phyloP scores from a whole-genome alignment of 2,329 filamentous ascomycete genomes.

The Calycina herbarum region DNA sequence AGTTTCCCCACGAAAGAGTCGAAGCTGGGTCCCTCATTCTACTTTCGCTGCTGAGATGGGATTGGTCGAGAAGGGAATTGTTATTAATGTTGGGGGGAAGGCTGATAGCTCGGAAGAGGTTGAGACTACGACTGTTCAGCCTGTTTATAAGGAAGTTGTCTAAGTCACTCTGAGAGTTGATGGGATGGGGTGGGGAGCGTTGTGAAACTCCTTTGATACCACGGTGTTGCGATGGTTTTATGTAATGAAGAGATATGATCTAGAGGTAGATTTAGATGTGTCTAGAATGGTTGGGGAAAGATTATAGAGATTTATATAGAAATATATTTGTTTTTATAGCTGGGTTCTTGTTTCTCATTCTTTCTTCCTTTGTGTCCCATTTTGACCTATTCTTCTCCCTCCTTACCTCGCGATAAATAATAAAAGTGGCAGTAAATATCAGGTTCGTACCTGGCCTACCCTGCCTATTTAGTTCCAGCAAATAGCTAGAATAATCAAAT shows the following conservation, averaged over 20 bases:
- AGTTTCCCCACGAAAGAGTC: constrained; percentile 42
- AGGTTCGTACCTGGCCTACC: no score
- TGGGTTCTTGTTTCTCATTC: no score
- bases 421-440: no score
- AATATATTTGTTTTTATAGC: no score
- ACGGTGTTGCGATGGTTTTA: background rate
- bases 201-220: background rate
- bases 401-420: no score
- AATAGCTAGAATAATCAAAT: no score
- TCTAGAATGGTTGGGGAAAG: no score
- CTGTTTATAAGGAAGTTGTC: constrained; percentile 16
- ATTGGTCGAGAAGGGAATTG: constrained; percentile 18
- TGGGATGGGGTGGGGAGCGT: background rate
- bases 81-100: constrained; percentile 1
- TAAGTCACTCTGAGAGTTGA: constrained; percentile 11
- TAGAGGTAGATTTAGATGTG: constrained; percentile 1
- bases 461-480: no score
- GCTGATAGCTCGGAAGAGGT: constrained; percentile 22
- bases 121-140: constrained; percentile 9
- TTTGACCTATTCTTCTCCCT: no score
- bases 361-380: no score
- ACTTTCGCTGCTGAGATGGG: constrained; percentile 35
- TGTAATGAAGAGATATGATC: constrained; percentile 3
- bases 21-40: constrained; percentile 32
- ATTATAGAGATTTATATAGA: no score